Evolutionary conservation across 441 rosid genomes (phyloP), one percentile per base, ranked within the genome.

Genomic region (Adansonia gregorii): DNA sequence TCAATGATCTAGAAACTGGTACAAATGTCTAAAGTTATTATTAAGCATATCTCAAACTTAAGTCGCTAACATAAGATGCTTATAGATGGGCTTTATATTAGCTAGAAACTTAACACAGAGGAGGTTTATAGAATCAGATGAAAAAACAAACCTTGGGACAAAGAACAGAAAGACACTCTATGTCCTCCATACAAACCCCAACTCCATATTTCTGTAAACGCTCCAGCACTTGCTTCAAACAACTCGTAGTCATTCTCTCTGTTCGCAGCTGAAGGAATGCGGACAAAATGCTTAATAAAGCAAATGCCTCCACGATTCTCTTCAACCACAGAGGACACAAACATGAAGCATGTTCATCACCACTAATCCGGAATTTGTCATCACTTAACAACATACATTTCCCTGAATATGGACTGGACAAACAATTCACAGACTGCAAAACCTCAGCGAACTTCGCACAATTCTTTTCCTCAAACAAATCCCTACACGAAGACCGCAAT

Each of bases 241-340:
- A 59, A 51, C 63, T 35, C 7, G 82, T 78, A 7, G 84, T 87
- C 41, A 93, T 48, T 56, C 78, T 85, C 15, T 84, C 83, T 74
- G 76, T 84, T 66, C 17, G 78, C 63, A 89, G 76, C 73, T 82
- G 86, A 79, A 88, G 77, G 85, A 83, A 82, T 45, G 87, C 88
- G 35, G 87, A 81, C 75, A 85, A 89, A 52, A 91, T 82, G 72
- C 90, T 95, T 78, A 93, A 54, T 75, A 92, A 88, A 60, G 93
- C 79, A 81, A 93, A 91, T 0, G 93, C 88, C 89, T 89, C 89
- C 90, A 93, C 73, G 14, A 84, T 75, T 83, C 76, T 79, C 82
- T 86, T 89, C 91, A 95, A 81, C 99, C 99, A 93, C 27, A 54
- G 80, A 4, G 97, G 97, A 80, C 99, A 95, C 65, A 80, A 83